Percentiles rank a stretch among this genome's conserved stretches.
phyloP scores from a whole-genome alignment of 768 basidiomycete genomes.

The Lepiota brunneoincarnata region DNA sequence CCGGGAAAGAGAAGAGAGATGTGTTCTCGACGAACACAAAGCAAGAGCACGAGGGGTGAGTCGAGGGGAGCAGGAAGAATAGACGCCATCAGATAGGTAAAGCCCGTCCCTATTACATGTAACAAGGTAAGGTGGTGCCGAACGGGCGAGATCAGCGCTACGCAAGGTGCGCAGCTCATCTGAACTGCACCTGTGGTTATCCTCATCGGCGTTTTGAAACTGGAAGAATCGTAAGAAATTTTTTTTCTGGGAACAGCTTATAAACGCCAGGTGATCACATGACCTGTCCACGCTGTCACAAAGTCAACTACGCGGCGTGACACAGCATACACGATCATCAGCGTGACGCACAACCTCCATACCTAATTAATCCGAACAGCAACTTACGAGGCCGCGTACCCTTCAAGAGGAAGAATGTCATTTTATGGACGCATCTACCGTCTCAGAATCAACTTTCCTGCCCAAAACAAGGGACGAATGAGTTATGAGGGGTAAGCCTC shows the following conservation, averaged over 20 bases:
- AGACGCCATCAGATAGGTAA: conserved; percentile 11
- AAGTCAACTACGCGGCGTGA: too few species aligned
- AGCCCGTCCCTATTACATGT: conserved; percentile 11
- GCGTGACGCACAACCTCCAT: too few species aligned
- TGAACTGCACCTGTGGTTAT: conserved; percentile 9
- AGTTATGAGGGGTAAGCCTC: too few species aligned
- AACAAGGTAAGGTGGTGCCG: conserved; percentile 14
- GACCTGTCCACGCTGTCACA: too few species aligned
- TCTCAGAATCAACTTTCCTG: too few species aligned
- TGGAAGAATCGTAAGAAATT: conserved; percentile 9
- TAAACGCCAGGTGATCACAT: not conserved
- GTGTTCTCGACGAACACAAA: not conserved
- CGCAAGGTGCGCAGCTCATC: conserved; percentile 10
- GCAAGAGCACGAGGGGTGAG: not conserved
- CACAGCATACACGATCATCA: not conserved
- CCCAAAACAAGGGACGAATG: too few species aligned
- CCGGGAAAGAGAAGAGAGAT: not conserved
- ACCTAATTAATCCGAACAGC: too few species aligned
- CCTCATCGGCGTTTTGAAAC: conserved; percentile 15
- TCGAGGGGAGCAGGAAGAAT: not conserved
- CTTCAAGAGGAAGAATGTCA: too few species aligned
- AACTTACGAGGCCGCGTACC: too few species aligned
- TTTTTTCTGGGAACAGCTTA: not conserved
- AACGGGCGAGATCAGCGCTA: conserved; percentile 13
- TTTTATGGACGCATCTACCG: too few species aligned